phyloP scores from a whole-genome alignment of 75 land plant species.

The Cupressus sempervirens region DNA sequence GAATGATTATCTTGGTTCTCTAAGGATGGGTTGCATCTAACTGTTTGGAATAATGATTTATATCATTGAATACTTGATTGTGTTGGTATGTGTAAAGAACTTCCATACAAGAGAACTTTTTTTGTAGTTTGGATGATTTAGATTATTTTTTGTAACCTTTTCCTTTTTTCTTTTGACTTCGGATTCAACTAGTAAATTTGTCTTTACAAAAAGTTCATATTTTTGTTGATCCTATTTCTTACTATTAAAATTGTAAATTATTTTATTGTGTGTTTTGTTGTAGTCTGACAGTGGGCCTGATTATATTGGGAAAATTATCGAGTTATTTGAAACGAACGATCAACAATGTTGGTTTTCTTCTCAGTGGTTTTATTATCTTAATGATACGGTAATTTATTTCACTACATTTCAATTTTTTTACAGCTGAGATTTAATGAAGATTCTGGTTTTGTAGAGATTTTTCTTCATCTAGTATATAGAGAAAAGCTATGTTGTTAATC shows the following conservation, averaged over 20 bases:
- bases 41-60: background rate
- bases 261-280: background rate
- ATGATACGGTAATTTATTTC: conserved; percentile 55
- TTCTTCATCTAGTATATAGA: background rate
- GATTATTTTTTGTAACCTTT: background rate
- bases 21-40: background rate
- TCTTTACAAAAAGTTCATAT: background rate
- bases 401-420: background rate
- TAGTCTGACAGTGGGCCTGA: conserved; percentile 26
- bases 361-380: conserved; percentile 75
- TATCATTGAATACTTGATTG: background rate
- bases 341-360: conserved; percentile 49
- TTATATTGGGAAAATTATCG: conserved; percentile 68
- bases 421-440: background rate
- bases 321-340: conserved; percentile 56
- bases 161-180: too few relatives aligned
- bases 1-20: background rate
- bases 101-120: background rate
- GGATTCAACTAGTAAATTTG: background rate
- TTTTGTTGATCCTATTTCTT: background rate
- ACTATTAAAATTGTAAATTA: background rate
- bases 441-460: background rate
- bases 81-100: background rate
- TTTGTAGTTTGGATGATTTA: background rate
- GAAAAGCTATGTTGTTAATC: background rate